Conservation (phyloP, 352 stramenopile genomes). For the Pythium pyrilobum region DNA sequence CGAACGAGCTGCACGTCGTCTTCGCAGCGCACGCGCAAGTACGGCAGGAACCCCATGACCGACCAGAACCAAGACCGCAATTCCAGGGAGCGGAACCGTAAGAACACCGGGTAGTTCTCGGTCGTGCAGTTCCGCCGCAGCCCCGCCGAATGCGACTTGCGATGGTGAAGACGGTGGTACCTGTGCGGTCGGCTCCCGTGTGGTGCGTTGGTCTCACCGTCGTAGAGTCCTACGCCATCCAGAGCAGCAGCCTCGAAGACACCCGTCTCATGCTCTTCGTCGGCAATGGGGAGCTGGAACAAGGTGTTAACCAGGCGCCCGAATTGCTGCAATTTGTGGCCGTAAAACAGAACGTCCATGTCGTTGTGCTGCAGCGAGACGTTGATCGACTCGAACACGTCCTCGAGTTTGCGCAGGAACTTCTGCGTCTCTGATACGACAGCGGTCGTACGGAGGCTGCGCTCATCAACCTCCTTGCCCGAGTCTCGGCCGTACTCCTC, state of each 20-base stretch:
- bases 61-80: slow-evolving; percentile 26
- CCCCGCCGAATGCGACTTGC: neutral
- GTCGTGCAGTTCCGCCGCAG: neutral
- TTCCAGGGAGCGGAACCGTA: slow-evolving; percentile 11
- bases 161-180: neutral
- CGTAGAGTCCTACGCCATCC: neutral
- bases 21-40: slow-evolving; percentile 10
- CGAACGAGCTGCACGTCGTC: neutral
- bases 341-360: slow-evolving; percentile 26
- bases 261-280: neutral
- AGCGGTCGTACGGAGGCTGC: neutral
- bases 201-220: neutral
- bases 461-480: too few relatives aligned
- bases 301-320: neutral
- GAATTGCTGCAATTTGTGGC: slow-evolving; percentile 18
- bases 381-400: slow-evolving; percentile 18
- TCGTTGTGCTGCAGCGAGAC: slow-evolving; percentile 26
- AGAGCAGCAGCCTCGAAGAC: neutral
- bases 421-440: neutral
- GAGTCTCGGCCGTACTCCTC: too few relatives aligned
- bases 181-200: neutral
- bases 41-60: slow-evolving; percentile 20
- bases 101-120: slow-evolving; percentile 1
- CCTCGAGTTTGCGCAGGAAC: slow-evolving; percentile 14
- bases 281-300: slow-evolving; percentile 11